phyloP scores from a whole-genome alignment of 2,329 filamentous ascomycete genomes.

The Trichoderma cornu-damae region DNA sequence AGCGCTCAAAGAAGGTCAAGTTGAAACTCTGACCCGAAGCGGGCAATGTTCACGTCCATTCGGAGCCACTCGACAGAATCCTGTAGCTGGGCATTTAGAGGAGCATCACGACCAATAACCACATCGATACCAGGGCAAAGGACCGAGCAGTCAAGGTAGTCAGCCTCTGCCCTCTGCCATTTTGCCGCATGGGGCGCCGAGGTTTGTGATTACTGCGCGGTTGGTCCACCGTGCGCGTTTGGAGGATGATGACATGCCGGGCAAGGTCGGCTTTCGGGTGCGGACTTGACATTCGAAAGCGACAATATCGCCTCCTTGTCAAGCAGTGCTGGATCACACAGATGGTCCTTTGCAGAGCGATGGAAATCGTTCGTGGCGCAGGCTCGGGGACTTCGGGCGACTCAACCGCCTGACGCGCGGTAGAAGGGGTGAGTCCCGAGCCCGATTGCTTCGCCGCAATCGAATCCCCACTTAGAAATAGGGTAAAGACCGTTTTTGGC shows the following conservation, averaged over 20 bases:
- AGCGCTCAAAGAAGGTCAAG: background rate
- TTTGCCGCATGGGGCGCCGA: background rate
- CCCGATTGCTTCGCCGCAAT: conserved; percentile 9
- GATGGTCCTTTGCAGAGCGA: background rate
- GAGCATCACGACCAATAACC: background rate
- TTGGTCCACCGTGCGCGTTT: background rate
- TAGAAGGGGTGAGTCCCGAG: background rate
- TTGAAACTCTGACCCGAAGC: background rate
- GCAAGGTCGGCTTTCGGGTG: conserved; percentile 5
- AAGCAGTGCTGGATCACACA: background rate
- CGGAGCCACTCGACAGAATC: background rate
- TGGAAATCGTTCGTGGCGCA: background rate
- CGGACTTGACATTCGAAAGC: background rate
- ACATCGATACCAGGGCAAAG: background rate
- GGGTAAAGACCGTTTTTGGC: too few relatives aligned
- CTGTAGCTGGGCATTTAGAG: background rate
- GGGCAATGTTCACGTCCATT: conserved; percentile 2
- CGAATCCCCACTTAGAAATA: background rate
- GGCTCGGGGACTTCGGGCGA: background rate
- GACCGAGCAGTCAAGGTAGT: background rate
- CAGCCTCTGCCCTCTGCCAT: background rate
- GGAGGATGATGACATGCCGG: background rate
- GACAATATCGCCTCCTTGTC: background rate
- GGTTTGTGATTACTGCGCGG: background rate
- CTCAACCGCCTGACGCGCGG: background rate